Conservation (phyloP, 2,329 filamentous ascomycete genomes). For the Dactylellina cionopaga region DNA sequence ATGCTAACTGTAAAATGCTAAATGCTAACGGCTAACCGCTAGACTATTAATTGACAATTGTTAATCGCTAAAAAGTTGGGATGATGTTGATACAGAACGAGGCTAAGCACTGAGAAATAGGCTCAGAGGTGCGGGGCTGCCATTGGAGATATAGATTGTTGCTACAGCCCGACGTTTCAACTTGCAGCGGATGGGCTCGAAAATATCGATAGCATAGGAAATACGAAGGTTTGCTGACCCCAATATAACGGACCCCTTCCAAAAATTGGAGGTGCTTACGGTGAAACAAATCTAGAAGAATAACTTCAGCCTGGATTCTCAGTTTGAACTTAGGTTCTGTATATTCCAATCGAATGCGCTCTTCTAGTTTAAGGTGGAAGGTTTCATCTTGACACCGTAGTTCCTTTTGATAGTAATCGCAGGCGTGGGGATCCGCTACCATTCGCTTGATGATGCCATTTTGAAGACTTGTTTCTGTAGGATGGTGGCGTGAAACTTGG, state of each 20-base stretch:
- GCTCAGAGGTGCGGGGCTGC: no score
- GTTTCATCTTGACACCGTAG: neutral
- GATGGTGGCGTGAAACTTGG: slow-evolving; percentile 5
- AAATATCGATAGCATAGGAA: slow-evolving; percentile 27
- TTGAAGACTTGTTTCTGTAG: neutral
- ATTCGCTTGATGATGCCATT: slow-evolving; percentile 15
- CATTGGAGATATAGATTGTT: slow-evolving; percentile 30
- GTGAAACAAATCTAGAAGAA: slow-evolving; percentile 13
- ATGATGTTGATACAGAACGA: no score
- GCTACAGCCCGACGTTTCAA: slow-evolving; percentile 11
- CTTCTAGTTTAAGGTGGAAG: neutral
- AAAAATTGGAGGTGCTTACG: neutral
- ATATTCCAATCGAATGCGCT: neutral
- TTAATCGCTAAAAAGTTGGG: no score
- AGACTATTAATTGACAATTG: no score
- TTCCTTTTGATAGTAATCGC: neutral
- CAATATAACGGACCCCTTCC: slow-evolving; percentile 4
- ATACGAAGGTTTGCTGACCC: slow-evolving; percentile 27
- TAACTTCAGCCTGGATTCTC: slow-evolving; percentile 9
- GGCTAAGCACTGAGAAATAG: no score
- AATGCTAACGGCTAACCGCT: no score
- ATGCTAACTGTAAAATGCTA: no score
- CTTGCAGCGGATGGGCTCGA: slow-evolving; percentile 1
- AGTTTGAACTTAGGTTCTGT: neutral
- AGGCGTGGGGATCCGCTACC: neutral